Conservation (phyloP, 331 rosid species). For the Acacia concinna region DNA sequence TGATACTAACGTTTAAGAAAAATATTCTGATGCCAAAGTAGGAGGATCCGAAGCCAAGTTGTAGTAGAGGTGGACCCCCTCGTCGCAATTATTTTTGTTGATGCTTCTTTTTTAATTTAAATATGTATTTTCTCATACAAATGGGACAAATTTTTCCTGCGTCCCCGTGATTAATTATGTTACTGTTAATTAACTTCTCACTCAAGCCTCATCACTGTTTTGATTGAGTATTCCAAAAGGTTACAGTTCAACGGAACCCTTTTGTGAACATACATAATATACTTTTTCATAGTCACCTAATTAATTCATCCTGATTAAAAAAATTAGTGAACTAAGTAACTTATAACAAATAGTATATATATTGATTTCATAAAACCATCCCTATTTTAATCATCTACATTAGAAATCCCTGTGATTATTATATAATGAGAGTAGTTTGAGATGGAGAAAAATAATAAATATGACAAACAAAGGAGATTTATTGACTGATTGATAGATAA, state of each 20-base stretch:
- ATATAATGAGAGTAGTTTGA: too few relatives aligned
- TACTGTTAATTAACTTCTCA: neutral
- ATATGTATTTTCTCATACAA: constrained; percentile 4
- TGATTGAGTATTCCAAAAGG: constrained; percentile 33
- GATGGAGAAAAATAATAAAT: neutral
- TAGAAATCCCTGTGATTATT: neutral
- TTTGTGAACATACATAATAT: neutral
- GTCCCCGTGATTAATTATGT: constrained; percentile 33
- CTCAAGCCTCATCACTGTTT: constrained; percentile 1
- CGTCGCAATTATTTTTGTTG: neutral
- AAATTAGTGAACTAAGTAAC: neutral
- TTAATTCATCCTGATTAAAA: neutral
- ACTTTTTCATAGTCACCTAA: neutral
- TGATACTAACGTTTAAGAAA: neutral
- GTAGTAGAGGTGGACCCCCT: constrained; percentile 26
- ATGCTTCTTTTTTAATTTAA: neutral
- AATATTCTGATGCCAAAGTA: neutral
- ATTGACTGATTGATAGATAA: too few relatives aligned
- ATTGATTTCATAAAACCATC: neutral
- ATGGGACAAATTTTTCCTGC: neutral
- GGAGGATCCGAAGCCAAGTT: constrained; percentile 13
- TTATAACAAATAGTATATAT: neutral
- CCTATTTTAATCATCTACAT: neutral
- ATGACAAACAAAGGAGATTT: neutral
- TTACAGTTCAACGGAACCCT: neutral